These are phyloP conservation scores for Ramaria sp. DNA, from an alignment of 768 basidiomycete genomes.

Conservation along the genomic window DNA sequence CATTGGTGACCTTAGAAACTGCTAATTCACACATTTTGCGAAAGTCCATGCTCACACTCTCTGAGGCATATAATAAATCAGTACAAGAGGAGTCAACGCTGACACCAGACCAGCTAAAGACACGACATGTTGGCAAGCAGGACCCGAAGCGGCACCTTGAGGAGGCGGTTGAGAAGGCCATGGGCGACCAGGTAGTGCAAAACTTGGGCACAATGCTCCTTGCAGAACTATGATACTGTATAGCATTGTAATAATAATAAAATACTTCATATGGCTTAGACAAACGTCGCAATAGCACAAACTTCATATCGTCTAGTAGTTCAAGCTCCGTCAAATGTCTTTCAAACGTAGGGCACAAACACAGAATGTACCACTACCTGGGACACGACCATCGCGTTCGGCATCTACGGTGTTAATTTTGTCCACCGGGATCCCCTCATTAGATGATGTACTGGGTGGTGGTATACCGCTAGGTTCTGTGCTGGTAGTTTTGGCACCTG, in stretches of 20 bases:
- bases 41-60: conserved; percentile 87
- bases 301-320: neutral
- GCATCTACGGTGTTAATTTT: conserved; percentile 40
- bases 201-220: conserved; percentile 91
- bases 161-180: conserved; percentile 95
- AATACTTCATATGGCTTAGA: neutral
- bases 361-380: conserved; percentile 29
- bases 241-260: neutral
- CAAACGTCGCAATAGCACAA: neutral
- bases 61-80: conserved; percentile 93
- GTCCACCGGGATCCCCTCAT: conserved; percentile 83
- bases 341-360: conserved; percentile 55
- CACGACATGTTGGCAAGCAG: conserved; percentile 93
- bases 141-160: conserved; percentile 98
- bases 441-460: conserved; percentile 93
- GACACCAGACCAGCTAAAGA: conserved; percentile 87
- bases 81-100: conserved; percentile 98
- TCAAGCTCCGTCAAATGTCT: conserved; percentile 22
- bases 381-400: conserved; percentile 48
- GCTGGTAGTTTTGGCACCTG: conserved; percentile 68
- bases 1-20: neutral
- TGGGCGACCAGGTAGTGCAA: conserved; percentile 96
- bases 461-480: conserved; percentile 77
- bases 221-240: conserved; percentile 56
- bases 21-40: neutral